Evolutionary conservation across 345 rosid species (phyloP).

Genomic region (Citrus maxima): DNA sequence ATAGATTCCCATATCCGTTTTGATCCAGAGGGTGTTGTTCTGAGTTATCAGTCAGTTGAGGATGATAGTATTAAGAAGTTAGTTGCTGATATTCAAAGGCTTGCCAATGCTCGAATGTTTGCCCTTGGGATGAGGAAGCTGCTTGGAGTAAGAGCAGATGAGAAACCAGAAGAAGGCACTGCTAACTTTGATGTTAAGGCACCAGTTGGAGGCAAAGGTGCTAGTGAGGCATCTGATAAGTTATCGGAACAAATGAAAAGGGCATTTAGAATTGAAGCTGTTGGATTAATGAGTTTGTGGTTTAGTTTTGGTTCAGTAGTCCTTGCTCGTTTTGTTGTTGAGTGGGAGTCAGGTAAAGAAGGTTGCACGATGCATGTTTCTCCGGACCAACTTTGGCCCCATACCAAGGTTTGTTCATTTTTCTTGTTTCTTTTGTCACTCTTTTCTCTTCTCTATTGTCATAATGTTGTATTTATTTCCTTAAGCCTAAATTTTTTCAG

Average conservation of each 20-base stretch:
- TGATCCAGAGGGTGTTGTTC: conserved; percentile 96
- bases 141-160: conserved; percentile 89
- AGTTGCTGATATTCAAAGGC: conserved; percentile 91
- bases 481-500: background rate
- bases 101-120: conserved; percentile 93
- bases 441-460: background rate
- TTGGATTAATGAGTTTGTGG: conserved; percentile 94
- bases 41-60: conserved; percentile 92
- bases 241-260: conserved; percentile 76
- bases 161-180: conserved; percentile 59
- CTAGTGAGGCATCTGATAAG: conserved; percentile 69
- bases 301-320: conserved; percentile 91
- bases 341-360: conserved; percentile 97
- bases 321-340: conserved; percentile 95
- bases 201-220: conserved; percentile 55
- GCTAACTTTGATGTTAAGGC: conserved; percentile 47
- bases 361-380: conserved; percentile 99
- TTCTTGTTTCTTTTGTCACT: background rate
- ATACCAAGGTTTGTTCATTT: conserved; percentile 67
- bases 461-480: background rate
- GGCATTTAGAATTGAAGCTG: conserved; percentile 94
- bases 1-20: conserved; percentile 88
- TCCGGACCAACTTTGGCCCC: conserved; percentile 99
- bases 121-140: conserved; percentile 89
- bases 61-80: conserved; percentile 84